Base-by-base conservation (phyloP, 176 grass and related monocot genomes). In the Aegilops speltoides region DNA sequence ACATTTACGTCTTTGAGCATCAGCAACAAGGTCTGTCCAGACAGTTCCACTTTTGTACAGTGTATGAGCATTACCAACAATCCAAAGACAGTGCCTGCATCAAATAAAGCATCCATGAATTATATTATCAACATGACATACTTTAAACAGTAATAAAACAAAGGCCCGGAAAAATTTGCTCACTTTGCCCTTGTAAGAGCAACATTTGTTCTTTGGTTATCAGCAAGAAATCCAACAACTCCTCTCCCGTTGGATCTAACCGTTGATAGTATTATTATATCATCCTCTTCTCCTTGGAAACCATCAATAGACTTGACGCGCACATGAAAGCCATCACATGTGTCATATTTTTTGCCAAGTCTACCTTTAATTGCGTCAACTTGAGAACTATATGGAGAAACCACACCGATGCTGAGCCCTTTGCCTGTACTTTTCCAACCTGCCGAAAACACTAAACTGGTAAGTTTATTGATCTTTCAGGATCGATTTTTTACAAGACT, bases 121-220 rank as follows among this genome's bases (percentile, higher is more conserved):
- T 19, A 74, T 60, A 32, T 28, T 61, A 60, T 73, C 16, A 6
- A 2, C 41, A 4, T 10, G 19, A 48, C 81, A 73, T 36, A 62
- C 4, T 22, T 22, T 36, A 16, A 84, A 68, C 23, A 68, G 80
- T 36, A 78, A 7, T 5, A 31, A 78, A 65, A 29, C 29, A 80
- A 60, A 5, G 70, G 38, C 2, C 68, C 8, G 20, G 38, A 16
- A 7, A 26, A 73, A 26, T 3, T 75, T 78, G 29, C 64, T 32
- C 75, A 98, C 93, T 89, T 95, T 79, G 93, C 95, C 87, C 95
- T 98, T 59, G 95, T 98, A 79, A 95, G 79, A 52, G 93, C 89
- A 89, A 95, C 95, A 84, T 93, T 98, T 79, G 87, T 88, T 75
- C 95, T 90, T 82, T 90, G 91, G 10, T 73, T 79, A 87, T 98